Evolutionary conservation across 768 basidiomycete genomes (phyloP), one percentile per base, ranked within the genome.

Genomic region (Zangia roseola): DNA sequence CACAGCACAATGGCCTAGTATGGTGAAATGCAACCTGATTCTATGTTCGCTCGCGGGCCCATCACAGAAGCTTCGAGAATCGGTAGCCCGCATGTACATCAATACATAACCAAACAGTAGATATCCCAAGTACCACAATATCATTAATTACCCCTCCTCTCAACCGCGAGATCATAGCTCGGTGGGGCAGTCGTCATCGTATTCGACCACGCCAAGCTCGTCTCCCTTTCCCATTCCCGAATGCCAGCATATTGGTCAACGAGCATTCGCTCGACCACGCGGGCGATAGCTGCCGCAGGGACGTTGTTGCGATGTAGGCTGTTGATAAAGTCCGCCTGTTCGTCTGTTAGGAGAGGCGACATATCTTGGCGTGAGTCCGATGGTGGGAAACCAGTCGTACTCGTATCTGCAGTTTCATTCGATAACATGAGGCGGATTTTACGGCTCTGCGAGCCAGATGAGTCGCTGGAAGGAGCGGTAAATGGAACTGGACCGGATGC

Each of bases 311-410:
- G 59, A 43, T 61, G 50, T 17, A 63, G 37, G 23, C 48, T 50
- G 21, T 58, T 56, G 42, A 61, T 55, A 28, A 63, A 60, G 30
- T 63, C 61, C 10, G 60, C 62, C 14, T 63, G 58, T 40, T 58
- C 56, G 43, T 62, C 62, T 5, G 54, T 63, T 34, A 63, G 45
- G 28, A 44, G 37, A 5, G 49, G 58, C 14, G 51, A 50, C 26
- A 35, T 19, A 16, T 49, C 51, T 19, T 35, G 56, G 3, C 36
- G 40, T 9, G 36, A 33, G 34, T 7, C 30, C 5, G 43, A 28
- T 7, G 40, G 13, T n/a, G n/a, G n/a, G n/a, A n/a, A n/a, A n/a
- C n/a, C n/a, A n/a, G 47, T 8, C 12, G 28, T 4, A 16, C 16
- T 34, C 14, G 28, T 2, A 13, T 31, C 30, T 31, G 14, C 5